These are phyloP conservation scores for Pleurotus ostreatus DNA, from an alignment of 768 basidiomycete genomes.

Conservation along the genomic window DNA sequence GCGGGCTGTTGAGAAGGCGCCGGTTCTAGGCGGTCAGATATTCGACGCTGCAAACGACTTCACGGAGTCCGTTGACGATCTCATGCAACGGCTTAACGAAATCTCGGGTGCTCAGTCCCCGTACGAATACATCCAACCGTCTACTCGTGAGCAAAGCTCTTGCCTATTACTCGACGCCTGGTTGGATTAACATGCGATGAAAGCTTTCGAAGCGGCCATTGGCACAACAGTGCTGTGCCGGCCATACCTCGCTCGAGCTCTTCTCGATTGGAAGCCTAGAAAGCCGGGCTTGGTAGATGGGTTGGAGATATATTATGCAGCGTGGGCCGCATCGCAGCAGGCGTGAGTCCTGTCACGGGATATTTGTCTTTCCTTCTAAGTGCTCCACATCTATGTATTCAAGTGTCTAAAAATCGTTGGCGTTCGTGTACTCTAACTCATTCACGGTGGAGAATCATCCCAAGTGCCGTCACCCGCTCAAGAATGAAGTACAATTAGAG, in stretches of 20 bases:
- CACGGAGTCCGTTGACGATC: constrained; percentile 36
- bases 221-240: constrained; percentile 26
- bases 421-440: too few relatives aligned
- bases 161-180: background rate
- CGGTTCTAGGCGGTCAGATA: constrained; percentile 30
- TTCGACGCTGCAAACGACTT: constrained; percentile 37
- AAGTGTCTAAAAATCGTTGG: too few relatives aligned
- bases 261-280: constrained; percentile 39
- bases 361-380: too few relatives aligned
- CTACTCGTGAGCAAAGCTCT: constrained; percentile 28
- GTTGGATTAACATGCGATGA: background rate
- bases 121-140: constrained; percentile 28
- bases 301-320: constrained; percentile 34
- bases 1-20: constrained; percentile 32
- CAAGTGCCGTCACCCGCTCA: too few relatives aligned
- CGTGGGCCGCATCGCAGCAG: constrained; percentile 16
- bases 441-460: too few relatives aligned
- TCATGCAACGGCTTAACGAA: constrained; percentile 31
- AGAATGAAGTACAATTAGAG: too few relatives aligned
- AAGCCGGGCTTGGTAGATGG: constrained; percentile 40
- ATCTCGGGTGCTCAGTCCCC: constrained; percentile 30
- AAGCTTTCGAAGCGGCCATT: constrained; percentile 34
- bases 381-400: too few relatives aligned
- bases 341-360: too few relatives aligned
- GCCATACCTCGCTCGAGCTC: constrained; percentile 33